Percentiles rank a stretch among this genome's conserved stretches.
Evolutionary conservation across 1,139 yeast genomes (phyloP).

Genomic region (Magnusiomyces sp.): DNA sequence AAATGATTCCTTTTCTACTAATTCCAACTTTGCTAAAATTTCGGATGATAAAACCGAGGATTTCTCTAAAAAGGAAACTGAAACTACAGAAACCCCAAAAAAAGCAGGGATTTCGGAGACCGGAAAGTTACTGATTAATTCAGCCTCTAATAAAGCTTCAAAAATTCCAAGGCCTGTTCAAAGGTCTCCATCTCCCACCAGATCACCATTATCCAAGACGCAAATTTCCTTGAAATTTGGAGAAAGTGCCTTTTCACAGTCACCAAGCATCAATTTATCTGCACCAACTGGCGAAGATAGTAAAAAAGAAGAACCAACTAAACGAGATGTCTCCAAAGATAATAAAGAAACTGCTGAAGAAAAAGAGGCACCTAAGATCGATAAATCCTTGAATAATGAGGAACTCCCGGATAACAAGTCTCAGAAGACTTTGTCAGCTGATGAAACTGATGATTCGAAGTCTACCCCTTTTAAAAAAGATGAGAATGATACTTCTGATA

Average conservation of each 20-base stretch:
- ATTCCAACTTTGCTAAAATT: no score
- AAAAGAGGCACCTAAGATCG: no score
- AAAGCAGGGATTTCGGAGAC: background rate
- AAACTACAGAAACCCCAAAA: background rate
- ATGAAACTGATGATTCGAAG: slow-evolving; percentile 1
- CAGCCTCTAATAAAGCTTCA: background rate
- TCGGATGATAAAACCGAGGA: background rate
- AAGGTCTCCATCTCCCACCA: background rate
- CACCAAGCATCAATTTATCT: no score
- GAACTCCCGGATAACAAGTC: no score
- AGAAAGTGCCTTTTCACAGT: background rate
- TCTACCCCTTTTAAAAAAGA: background rate
- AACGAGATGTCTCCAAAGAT: no score
- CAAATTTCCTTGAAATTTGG: background rate
- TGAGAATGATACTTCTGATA: background rate
- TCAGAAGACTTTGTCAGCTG: background rate
- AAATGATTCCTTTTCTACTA: no score
- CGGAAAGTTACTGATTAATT: background rate
- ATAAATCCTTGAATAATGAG: no score
- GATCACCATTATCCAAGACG: background rate
- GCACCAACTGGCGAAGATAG: no score
- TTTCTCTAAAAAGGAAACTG: background rate
- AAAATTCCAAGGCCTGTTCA: background rate
- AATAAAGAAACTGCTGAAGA: no score
- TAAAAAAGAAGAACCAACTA: no score